These are phyloP conservation scores for Fraxinus anomala DNA, from an alignment of 257 asterid genomes.

Conservation along the genomic window DNA sequence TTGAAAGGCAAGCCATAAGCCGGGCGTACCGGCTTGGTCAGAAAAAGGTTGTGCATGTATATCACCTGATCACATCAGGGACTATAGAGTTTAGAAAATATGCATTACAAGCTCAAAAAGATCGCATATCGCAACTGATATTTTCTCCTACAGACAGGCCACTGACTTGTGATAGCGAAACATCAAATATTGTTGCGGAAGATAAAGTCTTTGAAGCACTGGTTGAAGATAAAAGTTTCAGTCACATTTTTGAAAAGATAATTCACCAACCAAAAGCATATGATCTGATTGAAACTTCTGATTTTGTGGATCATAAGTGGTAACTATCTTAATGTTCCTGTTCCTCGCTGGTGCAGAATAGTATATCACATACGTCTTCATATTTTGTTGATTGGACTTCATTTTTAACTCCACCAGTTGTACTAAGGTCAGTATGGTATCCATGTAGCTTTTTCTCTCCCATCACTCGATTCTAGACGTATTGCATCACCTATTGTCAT, in stretches of 20 bases:
- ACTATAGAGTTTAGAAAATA: constrained; percentile 57
- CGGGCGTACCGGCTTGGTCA: constrained; percentile 86
- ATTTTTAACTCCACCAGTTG: background rate
- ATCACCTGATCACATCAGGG: constrained; percentile 50
- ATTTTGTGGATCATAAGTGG: constrained; percentile 26
- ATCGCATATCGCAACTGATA: constrained; percentile 50
- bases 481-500: too few species aligned
- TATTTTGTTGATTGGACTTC: background rate
- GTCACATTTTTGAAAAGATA: constrained; percentile 45
- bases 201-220: constrained; percentile 61
- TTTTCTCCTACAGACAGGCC: constrained; percentile 37
- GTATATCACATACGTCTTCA: background rate
- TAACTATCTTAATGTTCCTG: background rate
- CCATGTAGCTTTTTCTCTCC: too few species aligned
- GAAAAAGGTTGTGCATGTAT: constrained; percentile 60
- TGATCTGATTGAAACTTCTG: constrained; percentile 32
- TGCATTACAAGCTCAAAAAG: constrained; percentile 44
- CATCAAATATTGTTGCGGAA: constrained; percentile 24
- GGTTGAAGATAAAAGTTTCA: constrained; percentile 33
- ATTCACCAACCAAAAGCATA: constrained; percentile 55
- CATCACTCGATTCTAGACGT: too few species aligned
- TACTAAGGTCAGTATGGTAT: too few species aligned
- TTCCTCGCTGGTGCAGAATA: background rate
- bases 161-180: background rate
- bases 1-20: constrained; percentile 70